A percentile compares a stretch with the other conserved stretches of the same genome.
Conservation (phyloP, 2,329 filamentous ascomycete genomes). For the Macroventuria anomochaeta region DNA sequence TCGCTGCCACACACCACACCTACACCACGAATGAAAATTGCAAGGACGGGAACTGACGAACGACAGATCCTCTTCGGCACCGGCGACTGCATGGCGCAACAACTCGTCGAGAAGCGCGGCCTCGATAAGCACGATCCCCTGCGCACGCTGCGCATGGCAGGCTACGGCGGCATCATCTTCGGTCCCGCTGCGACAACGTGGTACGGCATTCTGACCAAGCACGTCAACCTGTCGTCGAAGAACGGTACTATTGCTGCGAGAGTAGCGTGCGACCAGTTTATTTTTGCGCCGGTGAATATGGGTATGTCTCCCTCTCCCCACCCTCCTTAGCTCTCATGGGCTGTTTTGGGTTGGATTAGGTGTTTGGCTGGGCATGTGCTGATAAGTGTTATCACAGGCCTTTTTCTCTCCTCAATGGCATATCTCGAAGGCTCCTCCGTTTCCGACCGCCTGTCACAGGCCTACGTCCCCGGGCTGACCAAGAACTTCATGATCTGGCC, state of each 20-base stretch:
- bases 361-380: too few species aligned
- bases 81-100: conserved; percentile 89
- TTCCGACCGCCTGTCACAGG: conserved; percentile 74
- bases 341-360: too few species aligned
- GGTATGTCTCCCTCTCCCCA: conserved; percentile 46
- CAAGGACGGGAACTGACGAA: background rate
- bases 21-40: background rate
- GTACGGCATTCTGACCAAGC: conserved; percentile 79
- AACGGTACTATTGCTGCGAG: conserved; percentile 77
- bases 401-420: conserved; percentile 86
- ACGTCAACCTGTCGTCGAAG: conserved; percentile 67
- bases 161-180: conserved; percentile 70
- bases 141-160: conserved; percentile 78
- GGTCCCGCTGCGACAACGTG: conserved; percentile 86
- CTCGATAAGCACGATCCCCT: conserved; percentile 72
- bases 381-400: too few species aligned
- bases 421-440: conserved; percentile 73
- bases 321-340: background rate
- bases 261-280: conserved; percentile 76
- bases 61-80: conserved; percentile 81
- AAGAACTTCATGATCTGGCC: conserved; percentile 93
- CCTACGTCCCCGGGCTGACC: conserved; percentile 73
- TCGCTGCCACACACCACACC: too few species aligned
- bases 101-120: conserved; percentile 83
- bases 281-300: conserved; percentile 87